These are phyloP conservation scores for Ceratobasidium sp. DNA, from an alignment of 1,284 basidiomycete species.

Conservation along the genomic window DNA sequence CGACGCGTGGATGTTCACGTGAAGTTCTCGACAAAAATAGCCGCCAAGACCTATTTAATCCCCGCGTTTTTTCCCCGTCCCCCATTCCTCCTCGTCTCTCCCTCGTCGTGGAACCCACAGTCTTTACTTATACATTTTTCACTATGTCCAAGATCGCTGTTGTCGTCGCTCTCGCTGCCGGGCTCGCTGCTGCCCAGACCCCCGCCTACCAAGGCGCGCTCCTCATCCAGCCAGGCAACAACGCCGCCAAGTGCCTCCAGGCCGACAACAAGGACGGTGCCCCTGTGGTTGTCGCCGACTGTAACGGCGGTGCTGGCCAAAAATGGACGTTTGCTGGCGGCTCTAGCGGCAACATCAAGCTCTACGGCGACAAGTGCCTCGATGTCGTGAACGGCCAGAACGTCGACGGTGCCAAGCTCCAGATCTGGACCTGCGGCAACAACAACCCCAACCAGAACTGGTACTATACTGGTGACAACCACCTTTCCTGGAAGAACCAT, in stretches of 20 bases:
- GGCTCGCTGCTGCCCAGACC: slow-evolving; percentile 17
- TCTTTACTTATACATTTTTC: slow-evolving; percentile 1
- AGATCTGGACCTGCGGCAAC: slow-evolving; percentile 62
- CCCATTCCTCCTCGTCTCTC: background rate
- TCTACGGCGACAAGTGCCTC: slow-evolving; percentile 39
- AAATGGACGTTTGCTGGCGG: slow-evolving; percentile 25
- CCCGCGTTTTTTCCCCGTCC: background rate
- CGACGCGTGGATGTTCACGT: background rate
- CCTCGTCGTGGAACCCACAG: background rate
- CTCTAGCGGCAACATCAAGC: slow-evolving; percentile 12
- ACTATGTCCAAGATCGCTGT: slow-evolving; percentile 26
- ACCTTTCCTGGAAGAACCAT: slow-evolving; percentile 53
- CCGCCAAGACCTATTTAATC: slow-evolving; percentile 14
- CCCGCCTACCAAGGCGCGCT: slow-evolving; percentile 29
- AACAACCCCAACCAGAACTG: slow-evolving; percentile 57
- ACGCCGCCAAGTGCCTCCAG: slow-evolving; percentile 23
- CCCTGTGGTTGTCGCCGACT: slow-evolving; percentile 21
- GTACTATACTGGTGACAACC: background rate
- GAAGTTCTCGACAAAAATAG: background rate
- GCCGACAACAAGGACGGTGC: slow-evolving; percentile 39
- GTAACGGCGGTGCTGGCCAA: slow-evolving; percentile 16
- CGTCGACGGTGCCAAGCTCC: slow-evolving; percentile 49
- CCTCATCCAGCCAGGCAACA: slow-evolving; percentile 22
- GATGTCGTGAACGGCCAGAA: slow-evolving; percentile 31
- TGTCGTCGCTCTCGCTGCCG: slow-evolving; percentile 15